Evolutionary conservation across 305 asterid species (phyloP).

Genomic region (Solanum hybrid): DNA sequence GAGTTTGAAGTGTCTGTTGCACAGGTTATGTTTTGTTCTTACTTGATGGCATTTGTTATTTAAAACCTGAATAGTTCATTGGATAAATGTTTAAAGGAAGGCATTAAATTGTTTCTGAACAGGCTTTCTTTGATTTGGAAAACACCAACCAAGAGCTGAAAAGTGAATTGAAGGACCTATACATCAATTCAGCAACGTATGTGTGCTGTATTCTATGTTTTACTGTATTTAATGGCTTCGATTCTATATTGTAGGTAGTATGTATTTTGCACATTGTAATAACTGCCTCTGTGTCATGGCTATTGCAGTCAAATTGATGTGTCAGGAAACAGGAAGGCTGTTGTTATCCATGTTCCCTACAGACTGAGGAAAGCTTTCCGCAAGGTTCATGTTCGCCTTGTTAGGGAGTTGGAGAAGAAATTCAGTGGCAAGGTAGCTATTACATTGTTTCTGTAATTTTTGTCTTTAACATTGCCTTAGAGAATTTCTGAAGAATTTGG

Average conservation of each 20-base stretch:
- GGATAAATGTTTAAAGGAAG: not conserved
- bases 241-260: not conserved
- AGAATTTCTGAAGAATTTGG: not conserved
- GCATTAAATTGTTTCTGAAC: not conserved
- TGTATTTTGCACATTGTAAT: not conserved
- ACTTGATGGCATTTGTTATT: not conserved
- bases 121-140: conserved; percentile 39
- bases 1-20: conserved; percentile 40
- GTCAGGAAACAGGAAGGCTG: conserved; percentile 34
- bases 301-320: conserved; percentile 33
- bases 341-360: conserved; percentile 37
- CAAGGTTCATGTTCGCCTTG: conserved; percentile 35
- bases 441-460: not conserved
- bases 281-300: not conserved
- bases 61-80: not conserved
- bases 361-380: conserved; percentile 37
- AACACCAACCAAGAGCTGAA: conserved; percentile 35
- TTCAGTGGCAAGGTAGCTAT: conserved; percentile 35
- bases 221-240: not conserved
- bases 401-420: conserved; percentile 42
- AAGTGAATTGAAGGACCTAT: conserved; percentile 37
- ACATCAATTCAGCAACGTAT: conserved; percentile 29
- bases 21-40: conserved; percentile 15
- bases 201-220: not conserved
- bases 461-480: not conserved